Percentiles rank a stretch among this genome's conserved stretches.
These are phyloP conservation scores for Paxillus ammoniavirescens DNA, from an alignment of 768 basidiomycete genomes.

Conservation along the genomic window DNA sequence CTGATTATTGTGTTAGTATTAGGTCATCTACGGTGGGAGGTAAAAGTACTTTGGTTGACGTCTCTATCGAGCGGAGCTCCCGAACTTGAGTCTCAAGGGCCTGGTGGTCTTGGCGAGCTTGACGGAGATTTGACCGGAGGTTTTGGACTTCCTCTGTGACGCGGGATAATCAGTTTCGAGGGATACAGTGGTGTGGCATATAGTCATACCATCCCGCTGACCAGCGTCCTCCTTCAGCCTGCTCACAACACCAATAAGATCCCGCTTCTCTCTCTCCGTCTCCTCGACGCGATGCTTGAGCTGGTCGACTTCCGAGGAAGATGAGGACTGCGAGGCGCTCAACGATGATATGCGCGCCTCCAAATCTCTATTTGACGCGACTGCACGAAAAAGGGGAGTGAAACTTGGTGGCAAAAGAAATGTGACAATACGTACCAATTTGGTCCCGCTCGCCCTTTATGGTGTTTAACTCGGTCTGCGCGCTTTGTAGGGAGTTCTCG, in stretches of 20 bases:
- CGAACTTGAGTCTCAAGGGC: slow-evolving; percentile 64
- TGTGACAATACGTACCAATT: slow-evolving; percentile 49
- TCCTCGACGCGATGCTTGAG: slow-evolving; percentile 67
- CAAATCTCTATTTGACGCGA: slow-evolving; percentile 43
- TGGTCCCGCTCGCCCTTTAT: slow-evolving; percentile 64
- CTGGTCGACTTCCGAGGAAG: slow-evolving; percentile 58
- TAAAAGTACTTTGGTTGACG: slow-evolving; percentile 66
- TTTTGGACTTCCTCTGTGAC: slow-evolving; percentile 66
- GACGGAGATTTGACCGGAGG: slow-evolving; percentile 66
- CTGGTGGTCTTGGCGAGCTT: slow-evolving; percentile 73
- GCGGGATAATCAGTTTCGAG: background rate
- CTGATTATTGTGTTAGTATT: slow-evolving; percentile 34
- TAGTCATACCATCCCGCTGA: slow-evolving; percentile 67
- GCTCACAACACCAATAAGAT: slow-evolving; percentile 80
- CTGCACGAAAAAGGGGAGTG: slow-evolving; percentile 32
- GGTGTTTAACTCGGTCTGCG: slow-evolving; percentile 54
- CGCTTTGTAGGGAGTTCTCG: slow-evolving; percentile 48
- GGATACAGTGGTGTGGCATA: background rate
- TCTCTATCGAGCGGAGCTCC: slow-evolving; percentile 71
- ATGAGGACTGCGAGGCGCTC: slow-evolving; percentile 57
- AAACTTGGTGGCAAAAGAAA: background rate
- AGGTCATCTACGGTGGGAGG: background rate
- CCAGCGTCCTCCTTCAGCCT: slow-evolving; percentile 73
- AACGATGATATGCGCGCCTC: slow-evolving; percentile 57
- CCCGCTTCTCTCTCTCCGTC: slow-evolving; percentile 86